Percentiles rank a stretch among this genome's conserved stretches.
Evolutionary conservation across 2,329 filamentous ascomycete species (phyloP).

Genomic region (Teratosphaeriaceae sp.): DNA sequence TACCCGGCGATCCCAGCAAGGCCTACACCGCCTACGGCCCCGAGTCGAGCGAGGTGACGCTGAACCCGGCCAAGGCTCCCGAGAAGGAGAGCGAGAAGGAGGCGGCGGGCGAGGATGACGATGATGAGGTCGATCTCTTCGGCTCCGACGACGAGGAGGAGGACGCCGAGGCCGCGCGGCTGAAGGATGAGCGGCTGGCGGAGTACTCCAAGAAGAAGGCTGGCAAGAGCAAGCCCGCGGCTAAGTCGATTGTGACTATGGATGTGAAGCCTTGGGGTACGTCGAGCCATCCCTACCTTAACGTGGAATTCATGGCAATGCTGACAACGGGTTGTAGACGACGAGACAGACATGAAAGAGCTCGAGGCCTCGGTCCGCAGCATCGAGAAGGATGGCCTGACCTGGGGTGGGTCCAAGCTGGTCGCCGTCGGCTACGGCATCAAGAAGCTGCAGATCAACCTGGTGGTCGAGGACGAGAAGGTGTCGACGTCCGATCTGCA

Average conservation of each 20-base stretch:
- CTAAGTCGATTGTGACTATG: slow-evolving; percentile 93
- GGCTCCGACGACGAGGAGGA: slow-evolving; percentile 91
- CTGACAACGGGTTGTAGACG: slow-evolving; percentile 13
- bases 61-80: slow-evolving; percentile 82
- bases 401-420: slow-evolving; percentile 90
- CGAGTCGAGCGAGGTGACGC: slow-evolving; percentile 65
- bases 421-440: slow-evolving; percentile 93
- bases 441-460: slow-evolving; percentile 98
- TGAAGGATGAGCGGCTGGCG: slow-evolving; percentile 83
- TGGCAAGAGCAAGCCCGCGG: slow-evolving; percentile 79
- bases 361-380: slow-evolving; percentile 74
- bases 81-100: slow-evolving; percentile 43
- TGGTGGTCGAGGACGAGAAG: slow-evolving; percentile 97
- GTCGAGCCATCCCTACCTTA: slow-evolving; percentile 31
- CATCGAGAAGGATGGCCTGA: slow-evolving; percentile 88
- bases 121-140: slow-evolving; percentile 89
- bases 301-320: background rate
- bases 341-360: slow-evolving; percentile 85
- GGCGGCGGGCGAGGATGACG: slow-evolving; percentile 54
- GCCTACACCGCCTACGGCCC: slow-evolving; percentile 87
- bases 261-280: slow-evolving; percentile 99
- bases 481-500: slow-evolving; percentile 80
- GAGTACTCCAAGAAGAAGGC: slow-evolving; percentile 98
- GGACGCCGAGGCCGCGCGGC: slow-evolving; percentile 73
- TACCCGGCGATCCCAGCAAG: slow-evolving; percentile 87